A percentile compares a stretch with the other conserved stretches of the same genome.
Conservation (phyloP, 208 protist genomes). For the Wallacemonas rigidus region DNA sequence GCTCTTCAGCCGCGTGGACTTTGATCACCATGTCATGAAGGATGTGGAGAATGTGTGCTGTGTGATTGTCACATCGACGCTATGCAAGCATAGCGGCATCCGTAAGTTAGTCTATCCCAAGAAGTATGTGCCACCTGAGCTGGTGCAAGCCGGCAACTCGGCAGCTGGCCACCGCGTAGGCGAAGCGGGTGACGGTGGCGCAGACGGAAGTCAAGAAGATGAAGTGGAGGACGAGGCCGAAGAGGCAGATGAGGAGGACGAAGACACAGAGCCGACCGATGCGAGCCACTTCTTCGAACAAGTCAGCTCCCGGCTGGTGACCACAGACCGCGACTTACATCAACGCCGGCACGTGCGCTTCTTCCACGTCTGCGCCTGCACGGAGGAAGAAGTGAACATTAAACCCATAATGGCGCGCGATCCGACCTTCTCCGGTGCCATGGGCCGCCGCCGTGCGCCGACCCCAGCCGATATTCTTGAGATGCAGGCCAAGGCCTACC, state of each 20-base stretch:
- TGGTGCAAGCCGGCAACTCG: background rate
- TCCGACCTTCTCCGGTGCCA: constrained; percentile 49
- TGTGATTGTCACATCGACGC: constrained; percentile 75
- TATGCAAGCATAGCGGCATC: constrained; percentile 73
- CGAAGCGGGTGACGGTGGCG: constrained; percentile 16
- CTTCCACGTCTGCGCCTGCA: constrained; percentile 78
- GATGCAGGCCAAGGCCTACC: constrained; percentile 63
- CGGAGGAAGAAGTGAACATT: constrained; percentile 69
- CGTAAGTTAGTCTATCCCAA: constrained; percentile 53
- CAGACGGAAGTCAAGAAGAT: constrained; percentile 17
- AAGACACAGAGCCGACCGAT: background rate
- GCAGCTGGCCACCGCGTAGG: background rate
- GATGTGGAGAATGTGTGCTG: constrained; percentile 73
- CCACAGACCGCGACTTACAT: constrained; percentile 22
- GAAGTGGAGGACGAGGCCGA: constrained; percentile 31
- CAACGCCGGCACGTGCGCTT: constrained; percentile 77
- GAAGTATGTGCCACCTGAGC: constrained; percentile 8
- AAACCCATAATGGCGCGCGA: constrained; percentile 59
- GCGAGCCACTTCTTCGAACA: constrained; percentile 49
- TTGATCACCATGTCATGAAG: constrained; percentile 50
- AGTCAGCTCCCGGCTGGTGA: constrained; percentile 48
- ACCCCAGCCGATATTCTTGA: constrained; percentile 43
- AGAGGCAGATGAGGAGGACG: constrained; percentile 26
- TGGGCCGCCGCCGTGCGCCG: constrained; percentile 33
- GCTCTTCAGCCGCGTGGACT: constrained; percentile 69